Evolutionary conservation across 192 early-diverging fungal genomes (phyloP).

Genomic region (Entomortierella lignicola): DNA sequence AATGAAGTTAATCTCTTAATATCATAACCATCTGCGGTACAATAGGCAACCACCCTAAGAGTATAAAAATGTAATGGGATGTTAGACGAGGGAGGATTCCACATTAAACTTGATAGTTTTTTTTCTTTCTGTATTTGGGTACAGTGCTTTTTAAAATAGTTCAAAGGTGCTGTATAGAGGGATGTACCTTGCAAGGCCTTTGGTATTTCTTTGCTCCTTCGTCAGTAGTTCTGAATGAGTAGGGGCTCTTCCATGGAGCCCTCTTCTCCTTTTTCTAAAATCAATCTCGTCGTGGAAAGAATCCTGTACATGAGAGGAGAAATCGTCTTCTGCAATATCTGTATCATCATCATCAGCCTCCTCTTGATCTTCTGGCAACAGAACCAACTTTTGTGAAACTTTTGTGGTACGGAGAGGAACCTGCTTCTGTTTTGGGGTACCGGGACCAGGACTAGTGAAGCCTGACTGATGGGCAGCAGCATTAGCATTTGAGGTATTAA

Average conservation of each 20-base stretch:
- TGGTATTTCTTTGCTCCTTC: constrained; percentile 62
- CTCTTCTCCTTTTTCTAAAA: constrained; percentile 25
- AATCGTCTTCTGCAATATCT: constrained; percentile 11
- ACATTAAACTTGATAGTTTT: background rate
- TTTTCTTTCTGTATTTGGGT: background rate
- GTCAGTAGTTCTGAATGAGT: constrained; percentile 67
- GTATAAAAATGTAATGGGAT: background rate
- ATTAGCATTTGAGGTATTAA: constrained; percentile 41
- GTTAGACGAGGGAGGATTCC: background rate
- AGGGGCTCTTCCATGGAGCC: constrained; percentile 49
- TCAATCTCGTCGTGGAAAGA: constrained; percentile 33
- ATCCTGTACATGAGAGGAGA: constrained; percentile 23
- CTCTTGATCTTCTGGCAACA: constrained; percentile 72
- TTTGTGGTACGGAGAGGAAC: constrained; percentile 87
- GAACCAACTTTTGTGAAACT: constrained; percentile 88
- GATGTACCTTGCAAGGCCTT: constrained; percentile 55
- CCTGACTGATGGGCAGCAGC: constrained; percentile 21
- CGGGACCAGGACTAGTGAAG: constrained; percentile 18
- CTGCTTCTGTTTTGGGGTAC: constrained; percentile 54
- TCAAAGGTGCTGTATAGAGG: background rate
- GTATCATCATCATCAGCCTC: constrained; percentile 37
- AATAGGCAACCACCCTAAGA: constrained; percentile 78
- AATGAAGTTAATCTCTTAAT: constrained; percentile 55
- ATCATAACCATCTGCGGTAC: constrained; percentile 75
- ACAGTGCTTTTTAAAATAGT: constrained; percentile 1